Base-by-base conservation (phyloP, 306 rosid genomes). In the Cucurbita pepo region DNA sequence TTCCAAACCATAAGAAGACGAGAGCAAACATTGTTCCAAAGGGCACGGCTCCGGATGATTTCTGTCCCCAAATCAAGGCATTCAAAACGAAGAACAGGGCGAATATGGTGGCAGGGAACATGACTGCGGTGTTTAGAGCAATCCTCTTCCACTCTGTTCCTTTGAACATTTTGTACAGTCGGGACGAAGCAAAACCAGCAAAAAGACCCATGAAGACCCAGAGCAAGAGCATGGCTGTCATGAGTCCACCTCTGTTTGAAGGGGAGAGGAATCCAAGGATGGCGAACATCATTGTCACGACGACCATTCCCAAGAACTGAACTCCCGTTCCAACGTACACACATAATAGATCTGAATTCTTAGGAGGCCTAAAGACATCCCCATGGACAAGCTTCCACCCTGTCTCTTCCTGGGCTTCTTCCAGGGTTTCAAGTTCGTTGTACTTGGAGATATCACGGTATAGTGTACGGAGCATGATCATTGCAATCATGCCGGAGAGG, bases 301-400 rank as follows among this genome's bases (percentile, higher is more conserved):
- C 77, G 25, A 88, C 82, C 99, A 95, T 91, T 53, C 96, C 96
- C 10, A 91, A 95, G 81, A 91, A 91, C 55, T 95, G 97, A 79
- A 91, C 97, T 25, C 99, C 99, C 14, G 96, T 91, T 84, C 99
- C 99, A 25, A 91, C 96, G 76, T 95, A 91, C 61, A 91, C 91
- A 62, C 97, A 94, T 10, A 95, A 92, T 77, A 95, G 75, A 70
- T 87, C 88, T 25, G 97, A 85, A 76, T 85, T 85, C 73, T 45
- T 86, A 52, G 99, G 99, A 40, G 97, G 89, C 82, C 99, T 86
- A 69, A 95, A 95, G 30, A 95, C 97, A 88, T 95, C 99, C 36
- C 99, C 99, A 45, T 91, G 99, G 56, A 94, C 99, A 77, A 95
- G 97, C 82, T 95, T 95, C 99, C 99, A 95, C 72, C 99, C 99